phyloP scores from a whole-genome alignment of 495 filamentous ascomycete species.

The Aspergillus diversus region DNA sequence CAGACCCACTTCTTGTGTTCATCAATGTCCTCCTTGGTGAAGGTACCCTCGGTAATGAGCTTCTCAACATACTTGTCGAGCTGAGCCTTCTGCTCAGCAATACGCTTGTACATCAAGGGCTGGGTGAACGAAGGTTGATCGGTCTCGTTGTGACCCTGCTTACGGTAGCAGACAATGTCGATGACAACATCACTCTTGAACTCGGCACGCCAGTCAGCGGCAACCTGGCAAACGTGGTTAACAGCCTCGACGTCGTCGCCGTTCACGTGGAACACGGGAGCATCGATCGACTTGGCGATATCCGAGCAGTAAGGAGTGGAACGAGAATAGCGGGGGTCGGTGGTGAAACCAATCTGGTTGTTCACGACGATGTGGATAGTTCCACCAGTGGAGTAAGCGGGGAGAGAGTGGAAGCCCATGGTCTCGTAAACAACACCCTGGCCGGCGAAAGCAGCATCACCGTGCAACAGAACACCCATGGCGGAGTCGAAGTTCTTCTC shows the following conservation, averaged over 20 bases:
- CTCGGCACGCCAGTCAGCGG: constrained; percentile 95
- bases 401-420: constrained; percentile 93
- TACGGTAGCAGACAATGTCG: constrained; percentile 98
- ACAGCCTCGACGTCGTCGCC: constrained; percentile 97
- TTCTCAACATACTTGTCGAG: constrained; percentile 87
- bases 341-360: constrained; percentile 99
- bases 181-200: constrained; percentile 98
- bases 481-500: constrained; percentile 84
- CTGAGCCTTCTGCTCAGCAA: constrained; percentile 74
- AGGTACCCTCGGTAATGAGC: constrained; percentile 86
- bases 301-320: constrained; percentile 99
- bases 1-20: constrained; percentile 99
- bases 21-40: constrained; percentile 96
- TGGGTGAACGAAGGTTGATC: constrained; percentile 99
- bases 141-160: constrained; percentile 99
- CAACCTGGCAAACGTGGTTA: constrained; percentile 96
- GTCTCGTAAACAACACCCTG: constrained; percentile 99
- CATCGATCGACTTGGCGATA: constrained; percentile 97
- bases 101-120: constrained; percentile 98
- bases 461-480: constrained; percentile 94
- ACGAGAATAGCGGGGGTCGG: constrained; percentile 95
- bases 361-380: constrained; percentile 98
- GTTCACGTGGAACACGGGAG: constrained; percentile 98
- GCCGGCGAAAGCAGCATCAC: constrained; percentile 94
- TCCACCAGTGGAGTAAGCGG: constrained; percentile 94